Percentiles rank a stretch among this genome's conserved stretches.
phyloP scores from a whole-genome alignment of 495 filamentous ascomycete species.

The Beverwykella pulmonaria region DNA sequence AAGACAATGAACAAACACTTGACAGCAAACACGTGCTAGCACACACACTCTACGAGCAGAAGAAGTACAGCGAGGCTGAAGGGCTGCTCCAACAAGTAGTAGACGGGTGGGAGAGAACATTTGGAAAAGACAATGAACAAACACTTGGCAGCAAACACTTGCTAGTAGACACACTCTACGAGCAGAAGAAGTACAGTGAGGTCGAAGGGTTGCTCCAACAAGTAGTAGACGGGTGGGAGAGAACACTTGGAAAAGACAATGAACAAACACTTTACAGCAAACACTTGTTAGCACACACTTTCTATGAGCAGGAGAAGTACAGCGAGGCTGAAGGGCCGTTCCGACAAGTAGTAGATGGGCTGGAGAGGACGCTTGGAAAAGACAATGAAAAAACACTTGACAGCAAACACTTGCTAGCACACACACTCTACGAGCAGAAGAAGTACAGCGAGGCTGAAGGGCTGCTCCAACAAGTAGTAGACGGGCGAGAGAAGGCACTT shows the following conservation, averaged over 20 bases:
- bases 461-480: no score
- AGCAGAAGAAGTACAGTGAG: conserved; percentile 18
- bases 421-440: no score
- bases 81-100: conserved; percentile 12
- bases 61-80: conserved; percentile 19
- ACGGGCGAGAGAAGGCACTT: no score
- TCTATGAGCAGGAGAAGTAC: conserved; percentile 19
- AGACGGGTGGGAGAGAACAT: conserved; percentile 6
- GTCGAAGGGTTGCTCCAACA: conserved; percentile 10
- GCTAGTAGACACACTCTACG: conserved; percentile 7
- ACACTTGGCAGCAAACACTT: conserved; percentile 17
- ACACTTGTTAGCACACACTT: conserved; percentile 2
- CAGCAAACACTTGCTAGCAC: no score
- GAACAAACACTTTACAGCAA: conserved; percentile 2
- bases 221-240: background rate
- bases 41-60: conserved; percentile 11
- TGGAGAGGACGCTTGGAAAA: conserved; percentile 2
- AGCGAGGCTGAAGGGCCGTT: conserved; percentile 4
- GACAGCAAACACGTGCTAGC: no score
- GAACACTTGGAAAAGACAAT: conserved; percentile 1
- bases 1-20: no score
- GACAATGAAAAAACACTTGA: no score
- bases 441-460: no score
- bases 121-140: conserved; percentile 6
- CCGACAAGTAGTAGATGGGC: background rate